Evolutionary conservation across 2,329 filamentous ascomycete genomes (phyloP).

Genomic region (Phialocephala subalpina): DNA sequence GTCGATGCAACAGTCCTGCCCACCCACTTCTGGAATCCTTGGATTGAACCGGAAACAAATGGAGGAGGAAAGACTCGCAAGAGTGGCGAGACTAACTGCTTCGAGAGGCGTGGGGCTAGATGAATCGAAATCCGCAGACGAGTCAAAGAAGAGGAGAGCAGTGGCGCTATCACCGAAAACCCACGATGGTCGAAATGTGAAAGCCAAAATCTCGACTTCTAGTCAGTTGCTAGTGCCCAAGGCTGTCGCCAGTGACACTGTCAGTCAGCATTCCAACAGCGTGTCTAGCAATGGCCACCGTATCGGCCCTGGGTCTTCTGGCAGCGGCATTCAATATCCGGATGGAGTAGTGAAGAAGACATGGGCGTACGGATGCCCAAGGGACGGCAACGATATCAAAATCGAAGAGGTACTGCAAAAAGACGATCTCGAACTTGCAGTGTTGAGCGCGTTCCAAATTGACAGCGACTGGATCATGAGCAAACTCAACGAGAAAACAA

Average conservation of each 20-base stretch:
- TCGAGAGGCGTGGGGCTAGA: background rate
- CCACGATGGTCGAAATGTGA: background rate
- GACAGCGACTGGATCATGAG: conserved; percentile 63
- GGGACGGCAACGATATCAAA: conserved; percentile 77
- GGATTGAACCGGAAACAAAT: conserved; percentile 78
- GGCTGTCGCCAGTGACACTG: background rate
- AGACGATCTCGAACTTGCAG: conserved; percentile 73
- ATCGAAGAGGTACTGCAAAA: conserved; percentile 87
- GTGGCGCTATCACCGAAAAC: conserved; percentile 38
- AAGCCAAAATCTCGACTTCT: background rate
- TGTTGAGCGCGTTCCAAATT: conserved; percentile 89
- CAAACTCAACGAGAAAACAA: conserved; percentile 72
- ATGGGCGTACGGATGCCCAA: conserved; percentile 70
- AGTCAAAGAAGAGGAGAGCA: conserved; percentile 40
- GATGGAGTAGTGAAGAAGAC: conserved; percentile 81
- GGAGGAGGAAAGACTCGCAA: conserved; percentile 83
- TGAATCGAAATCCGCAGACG: background rate
- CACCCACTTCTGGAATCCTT: conserved; percentile 21
- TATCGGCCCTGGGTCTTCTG: background rate
- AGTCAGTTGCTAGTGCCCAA: background rate
- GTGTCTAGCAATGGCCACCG: background rate
- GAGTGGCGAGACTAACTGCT: conserved; percentile 56
- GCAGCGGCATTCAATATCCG: conserved; percentile 42
- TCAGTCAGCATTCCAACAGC: background rate
- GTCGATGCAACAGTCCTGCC: background rate